These are phyloP conservation scores for Dorcoceras hygrometricum DNA, from an alignment of 257 asterid species.

Conservation along the genomic window DNA sequence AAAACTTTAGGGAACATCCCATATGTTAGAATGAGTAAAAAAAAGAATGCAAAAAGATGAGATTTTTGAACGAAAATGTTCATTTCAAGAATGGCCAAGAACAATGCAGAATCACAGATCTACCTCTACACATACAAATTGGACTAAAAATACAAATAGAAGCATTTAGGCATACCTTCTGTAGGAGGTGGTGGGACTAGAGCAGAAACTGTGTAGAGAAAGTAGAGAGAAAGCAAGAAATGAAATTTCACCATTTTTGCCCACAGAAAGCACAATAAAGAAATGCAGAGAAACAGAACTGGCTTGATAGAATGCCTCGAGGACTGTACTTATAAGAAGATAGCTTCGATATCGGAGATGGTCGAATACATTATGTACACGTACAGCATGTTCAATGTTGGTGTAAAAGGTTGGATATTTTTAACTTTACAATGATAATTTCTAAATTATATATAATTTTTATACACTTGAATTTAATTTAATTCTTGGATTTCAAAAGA, in stretches of 20 bases:
- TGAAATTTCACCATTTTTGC: slow-evolving; percentile 40
- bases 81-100: slow-evolving; percentile 1
- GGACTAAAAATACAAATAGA: not conserved
- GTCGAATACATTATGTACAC: not conserved
- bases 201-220: slow-evolving; percentile 39
- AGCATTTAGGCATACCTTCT: slow-evolving; percentile 49
- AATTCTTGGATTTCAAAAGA: too few relatives aligned
- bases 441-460: too few relatives aligned
- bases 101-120: slow-evolving; percentile 7
- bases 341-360: not conserved
- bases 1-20: too few relatives aligned
- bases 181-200: slow-evolving; percentile 44
- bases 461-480: too few relatives aligned
- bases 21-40: not conserved
- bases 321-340: not conserved
- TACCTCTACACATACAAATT: not conserved
- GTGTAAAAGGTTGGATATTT: not conserved
- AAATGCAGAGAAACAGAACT: not conserved
- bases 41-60: not conserved
- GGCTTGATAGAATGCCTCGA: not conserved
- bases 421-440: too few relatives aligned
- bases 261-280: not conserved
- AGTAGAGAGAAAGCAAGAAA: slow-evolving; percentile 35
- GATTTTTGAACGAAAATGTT: not conserved
- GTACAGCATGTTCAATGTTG: not conserved